Base-by-base conservation (phyloP, 768 basidiomycete genomes). In the Boletus rufocinnamomeus region DNA sequence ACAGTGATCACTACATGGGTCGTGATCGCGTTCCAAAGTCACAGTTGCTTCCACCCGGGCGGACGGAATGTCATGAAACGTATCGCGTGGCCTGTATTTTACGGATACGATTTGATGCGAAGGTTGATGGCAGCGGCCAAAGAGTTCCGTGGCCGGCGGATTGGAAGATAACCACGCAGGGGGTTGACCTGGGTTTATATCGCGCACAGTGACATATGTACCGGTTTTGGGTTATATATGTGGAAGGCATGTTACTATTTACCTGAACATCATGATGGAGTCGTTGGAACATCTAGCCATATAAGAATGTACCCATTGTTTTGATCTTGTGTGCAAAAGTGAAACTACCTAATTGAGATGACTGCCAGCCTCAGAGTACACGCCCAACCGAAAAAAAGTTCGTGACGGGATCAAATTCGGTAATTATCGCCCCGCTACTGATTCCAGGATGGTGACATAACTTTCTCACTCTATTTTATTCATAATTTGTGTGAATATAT, bases 1-100 rank as follows among this genome's bases (percentile, higher is more conserved):
- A 86, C 84, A 0, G 19, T 75, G 11, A 30, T 77, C 16, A 84
- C 84, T 11, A 67, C 81, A 25, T 87, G 84, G 84, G 64, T 82
- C 41, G 78, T 87, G 44, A 73, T 85, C 21, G 80, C 84, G 8
- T 77, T 83, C 61, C 84, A 84, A 10, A 46, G 58, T 6, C 47
- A 66, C n/a, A 72, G 69, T 27, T 25, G 56, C 21, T 64, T 72
- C 48, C 70, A 74, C 49, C 41, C 54, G 0, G 44, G 43, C 2
- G 60, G 59, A 45, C 16, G 11, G 8, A 0, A 53, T 19, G 7
- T 64, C 19, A 5, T 63, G 32, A 49, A 23, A 28, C 70, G 70
- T 19, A 16, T 52, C 25, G 48, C 13, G 10, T 72, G 70, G 70
- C 70, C 70, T 11, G 5, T 50, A 14, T 57, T 63, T 43, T 68